phyloP scores from a whole-genome alignment of 495 filamentous ascomycete species.

The Rhypophila decipiens region DNA sequence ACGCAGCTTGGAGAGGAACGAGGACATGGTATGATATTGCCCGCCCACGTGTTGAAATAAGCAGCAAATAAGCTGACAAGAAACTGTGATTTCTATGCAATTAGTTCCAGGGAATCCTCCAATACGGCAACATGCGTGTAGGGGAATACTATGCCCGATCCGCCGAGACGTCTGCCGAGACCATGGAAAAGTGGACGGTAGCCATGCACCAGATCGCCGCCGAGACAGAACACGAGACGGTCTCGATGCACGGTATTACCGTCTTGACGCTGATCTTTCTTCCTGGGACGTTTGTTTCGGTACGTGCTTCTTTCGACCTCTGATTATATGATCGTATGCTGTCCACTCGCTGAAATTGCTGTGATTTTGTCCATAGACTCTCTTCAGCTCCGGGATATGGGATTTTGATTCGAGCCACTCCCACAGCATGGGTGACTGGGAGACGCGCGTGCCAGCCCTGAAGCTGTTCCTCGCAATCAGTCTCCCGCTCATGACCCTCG shows the following conservation, averaged over 20 bases:
- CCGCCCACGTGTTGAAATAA: not conserved
- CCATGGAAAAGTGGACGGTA: not conserved
- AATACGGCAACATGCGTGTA: not conserved
- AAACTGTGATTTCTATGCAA: not conserved
- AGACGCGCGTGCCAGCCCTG: not conserved
- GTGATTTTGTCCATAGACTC: too few species aligned
- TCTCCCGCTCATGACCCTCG: not conserved
- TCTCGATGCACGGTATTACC: conserved; percentile 29
- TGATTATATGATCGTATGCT: too few species aligned
- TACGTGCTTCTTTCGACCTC: conserved; percentile 18
- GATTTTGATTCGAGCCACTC: not conserved
- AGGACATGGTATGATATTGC: not conserved
- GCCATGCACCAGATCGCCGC: not conserved
- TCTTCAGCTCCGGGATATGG: not conserved
- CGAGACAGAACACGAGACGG: not conserved
- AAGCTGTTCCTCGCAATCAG: not conserved
- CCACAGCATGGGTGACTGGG: not conserved
- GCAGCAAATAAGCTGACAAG: too few species aligned
- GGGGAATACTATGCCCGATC: not conserved
- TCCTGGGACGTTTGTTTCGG: conserved; percentile 35
- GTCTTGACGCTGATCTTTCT: conserved; percentile 36
- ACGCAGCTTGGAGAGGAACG: not conserved
- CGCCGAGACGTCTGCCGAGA: not conserved
- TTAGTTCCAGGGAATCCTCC: not conserved
- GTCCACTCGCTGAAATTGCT: too few species aligned